Conservation (phyloP, 108 stramenopile genomes). For the Skeletonema marinoi region DNA sequence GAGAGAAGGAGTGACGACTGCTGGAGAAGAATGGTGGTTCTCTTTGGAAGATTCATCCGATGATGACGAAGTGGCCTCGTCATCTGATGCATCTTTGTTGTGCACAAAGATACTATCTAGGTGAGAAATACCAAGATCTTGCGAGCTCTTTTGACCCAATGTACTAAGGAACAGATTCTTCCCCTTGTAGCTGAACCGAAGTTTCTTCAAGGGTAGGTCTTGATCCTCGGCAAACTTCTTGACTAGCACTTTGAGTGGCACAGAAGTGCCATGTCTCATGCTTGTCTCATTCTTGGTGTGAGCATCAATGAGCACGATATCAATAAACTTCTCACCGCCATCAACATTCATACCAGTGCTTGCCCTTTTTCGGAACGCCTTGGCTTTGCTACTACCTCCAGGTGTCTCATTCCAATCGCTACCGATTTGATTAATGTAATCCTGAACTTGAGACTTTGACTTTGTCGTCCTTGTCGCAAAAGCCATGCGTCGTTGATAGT, state of each 20-base stretch:
- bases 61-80: not conserved
- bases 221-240: slow-evolving; percentile 24
- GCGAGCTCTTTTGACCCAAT: slow-evolving; percentile 20
- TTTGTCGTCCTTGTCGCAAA: slow-evolving; percentile 18
- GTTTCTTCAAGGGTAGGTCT: slow-evolving; percentile 3
- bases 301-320: slow-evolving; percentile 15
- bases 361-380: not conserved
- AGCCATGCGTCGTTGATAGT: slow-evolving; percentile 9
- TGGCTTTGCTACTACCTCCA: not conserved
- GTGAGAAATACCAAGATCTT: slow-evolving; percentile 17
- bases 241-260: slow-evolving; percentile 21
- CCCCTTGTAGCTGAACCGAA: slow-evolving; percentile 29
- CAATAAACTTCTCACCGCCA: slow-evolving; percentile 8
- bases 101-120: slow-evolving; percentile 17
- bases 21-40: not conserved
- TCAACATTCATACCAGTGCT: slow-evolving; percentile 5
- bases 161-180: slow-evolving; percentile 30
- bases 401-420: slow-evolving; percentile 14
- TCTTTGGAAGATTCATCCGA: slow-evolving; percentile 1
- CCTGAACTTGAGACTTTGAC: slow-evolving; percentile 6
- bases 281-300: slow-evolving; percentile 8
- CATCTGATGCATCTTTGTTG: not conserved
- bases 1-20: not conserved
- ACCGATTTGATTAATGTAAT: slow-evolving; percentile 21
- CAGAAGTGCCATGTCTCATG: not conserved